Base-by-base conservation (phyloP, 331 rosid species). In the Saraca asoca region DNA sequence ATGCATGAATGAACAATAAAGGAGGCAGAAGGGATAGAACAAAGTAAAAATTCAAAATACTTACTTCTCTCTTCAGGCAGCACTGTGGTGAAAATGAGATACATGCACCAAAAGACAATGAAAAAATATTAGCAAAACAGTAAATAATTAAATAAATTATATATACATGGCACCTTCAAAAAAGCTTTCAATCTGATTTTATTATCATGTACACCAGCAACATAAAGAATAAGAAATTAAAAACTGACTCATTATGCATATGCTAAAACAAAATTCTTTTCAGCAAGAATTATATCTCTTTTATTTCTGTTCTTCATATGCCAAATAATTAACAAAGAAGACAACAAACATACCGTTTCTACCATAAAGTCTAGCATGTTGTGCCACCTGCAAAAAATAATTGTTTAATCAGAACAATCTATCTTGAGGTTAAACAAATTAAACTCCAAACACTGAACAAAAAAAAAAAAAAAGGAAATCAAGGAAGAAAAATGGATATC, bases 11-110 rank as follows among this genome's bases (percentile, higher is more conserved):
- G 24, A 7, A 73, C n/a, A 42, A 5, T 5, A 51, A 43, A 12
- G 13, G 37, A 39, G 60, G 56, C 12, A 43, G 18, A 50, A 12
- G 13, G 7, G n/a, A 70, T 51, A 63, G 31, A 42, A 70, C 17
- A 63, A 78, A 50, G 35, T 24, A 14, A 24, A 61, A 38, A 67
- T 62, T 24, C 70, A 48, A 69, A 71, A 72, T 60, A 82, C 98
- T 80, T 82, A 93, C 98, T 84, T 84, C 64, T 89, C 72, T 89
- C 98, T 85, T 82, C 94, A 0, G 86, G 91, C 69, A 93, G 85
- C 77, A 81, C 98, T 93, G 81, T 16, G 62, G 63, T 46, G 75
- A 76, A 61, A 62, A 20, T 14, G 43, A 43, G 71, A 73, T 77
- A 17, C 91, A 87, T 84, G 88, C 83, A 79, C 35, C 69, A 68